Evolutionary conservation across 2,329 filamentous ascomycete species (phyloP).

Genomic region (Calonectria honghensis): DNA sequence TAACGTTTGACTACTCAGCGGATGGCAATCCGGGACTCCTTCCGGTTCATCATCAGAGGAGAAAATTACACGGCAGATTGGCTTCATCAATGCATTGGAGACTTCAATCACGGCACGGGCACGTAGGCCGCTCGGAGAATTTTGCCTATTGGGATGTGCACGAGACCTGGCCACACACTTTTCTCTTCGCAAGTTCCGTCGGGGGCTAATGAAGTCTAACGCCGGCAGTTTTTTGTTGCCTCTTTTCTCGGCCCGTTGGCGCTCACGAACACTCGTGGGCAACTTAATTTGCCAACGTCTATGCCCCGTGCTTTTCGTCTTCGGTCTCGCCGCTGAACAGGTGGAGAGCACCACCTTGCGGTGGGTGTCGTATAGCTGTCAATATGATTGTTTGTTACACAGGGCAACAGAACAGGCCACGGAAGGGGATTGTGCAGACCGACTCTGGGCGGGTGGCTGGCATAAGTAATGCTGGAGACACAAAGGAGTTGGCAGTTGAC

Average conservation of each 20-base stretch:
- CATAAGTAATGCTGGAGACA: not conserved
- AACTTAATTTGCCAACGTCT: not conserved
- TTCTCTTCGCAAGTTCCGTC: not conserved
- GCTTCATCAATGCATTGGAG: conserved; percentile 17
- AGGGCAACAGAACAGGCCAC: not conserved
- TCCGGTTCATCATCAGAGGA: not conserved
- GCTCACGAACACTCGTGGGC: not conserved
- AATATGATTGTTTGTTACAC: not conserved
- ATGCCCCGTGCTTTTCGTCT: not conserved
- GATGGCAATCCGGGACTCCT: not conserved
- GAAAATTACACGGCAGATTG: not conserved
- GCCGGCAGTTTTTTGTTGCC: conserved; percentile 1
- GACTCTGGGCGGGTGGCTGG: not conserved
- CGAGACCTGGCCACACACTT: not conserved
- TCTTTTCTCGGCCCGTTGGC: not conserved
- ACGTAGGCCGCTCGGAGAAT: not conserved
- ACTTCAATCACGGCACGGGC: not conserved
- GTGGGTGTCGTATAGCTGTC: not conserved
- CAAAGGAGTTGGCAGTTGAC: not conserved
- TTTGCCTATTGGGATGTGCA: conserved; percentile 2
- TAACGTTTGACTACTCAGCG: not conserved
- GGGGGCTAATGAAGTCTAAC: not conserved
- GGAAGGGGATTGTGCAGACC: not conserved
- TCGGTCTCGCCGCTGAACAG: not conserved
- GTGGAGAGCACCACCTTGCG: not conserved